phyloP scores from a whole-genome alignment of 768 basidiomycete species.

The Gelatoporia subvermispora region DNA sequence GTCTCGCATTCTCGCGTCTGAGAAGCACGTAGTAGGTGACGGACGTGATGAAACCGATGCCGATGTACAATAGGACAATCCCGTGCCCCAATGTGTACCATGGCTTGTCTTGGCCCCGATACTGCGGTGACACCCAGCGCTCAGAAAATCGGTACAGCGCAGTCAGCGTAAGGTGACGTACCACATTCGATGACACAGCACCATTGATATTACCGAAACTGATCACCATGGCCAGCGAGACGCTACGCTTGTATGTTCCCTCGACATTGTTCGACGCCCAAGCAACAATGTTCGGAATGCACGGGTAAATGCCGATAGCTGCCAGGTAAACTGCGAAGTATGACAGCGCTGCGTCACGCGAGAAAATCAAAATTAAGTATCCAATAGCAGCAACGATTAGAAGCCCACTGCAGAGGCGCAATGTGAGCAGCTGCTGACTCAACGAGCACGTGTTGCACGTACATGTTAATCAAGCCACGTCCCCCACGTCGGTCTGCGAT shows the following conservation, averaged over 20 bases:
- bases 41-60: slow-evolving; percentile 51
- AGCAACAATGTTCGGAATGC: slow-evolving; percentile 51
- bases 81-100: slow-evolving; percentile 64
- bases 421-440: not conserved
- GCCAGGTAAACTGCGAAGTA: slow-evolving; percentile 73
- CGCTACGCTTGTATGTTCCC: slow-evolving; percentile 72
- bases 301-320: slow-evolving; percentile 72
- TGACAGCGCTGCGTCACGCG: slow-evolving; percentile 57
- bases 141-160: not conserved
- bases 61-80: slow-evolving; percentile 70
- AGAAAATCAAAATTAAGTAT: slow-evolving; percentile 66
- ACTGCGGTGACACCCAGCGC: slow-evolving; percentile 29
- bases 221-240: slow-evolving; percentile 66
- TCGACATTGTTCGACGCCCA: slow-evolving; percentile 70
- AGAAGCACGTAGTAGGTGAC: slow-evolving; percentile 37
- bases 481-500: slow-evolving; percentile 55
- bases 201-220: slow-evolving; percentile 70
- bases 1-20: slow-evolving; percentile 55
- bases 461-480: slow-evolving; percentile 65
- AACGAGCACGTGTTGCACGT: too few species aligned
- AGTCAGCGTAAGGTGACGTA: slow-evolving; percentile 28
- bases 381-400: slow-evolving; percentile 40
- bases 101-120: slow-evolving; percentile 60
- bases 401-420: slow-evolving; percentile 15
- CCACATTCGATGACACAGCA: slow-evolving; percentile 72